A percentile compares a stretch with the other conserved stretches of the same genome.
These are phyloP conservation scores for Lentinula lateritia DNA, from an alignment of 768 basidiomycete genomes.

Conservation along the genomic window DNA sequence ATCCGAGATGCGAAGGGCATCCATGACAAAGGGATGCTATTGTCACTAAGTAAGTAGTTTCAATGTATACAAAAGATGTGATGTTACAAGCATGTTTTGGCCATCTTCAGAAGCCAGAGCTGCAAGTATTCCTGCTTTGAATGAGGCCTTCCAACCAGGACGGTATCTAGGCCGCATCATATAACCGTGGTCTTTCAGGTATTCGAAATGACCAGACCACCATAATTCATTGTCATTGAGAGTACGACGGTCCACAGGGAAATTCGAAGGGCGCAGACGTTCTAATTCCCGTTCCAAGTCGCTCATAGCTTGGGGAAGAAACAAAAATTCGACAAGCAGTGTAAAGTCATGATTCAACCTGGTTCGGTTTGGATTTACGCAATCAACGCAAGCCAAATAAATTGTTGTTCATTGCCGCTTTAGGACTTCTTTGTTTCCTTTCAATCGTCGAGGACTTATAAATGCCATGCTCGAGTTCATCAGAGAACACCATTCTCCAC, in stretches of 20 bases:
- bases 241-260: too few species aligned
- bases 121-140: not conserved
- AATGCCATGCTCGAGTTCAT: too few species aligned
- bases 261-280: not conserved
- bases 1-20: constrained; percentile 17
- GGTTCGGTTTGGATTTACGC: too few species aligned
- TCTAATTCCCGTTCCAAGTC: not conserved
- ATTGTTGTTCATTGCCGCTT: too few species aligned
- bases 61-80: not conserved
- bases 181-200: constrained; percentile 13
- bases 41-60: not conserved
- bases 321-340: too few species aligned
- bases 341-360: too few species aligned
- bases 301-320: too few species aligned
- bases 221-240: constrained; percentile 4
- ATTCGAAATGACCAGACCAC: constrained; percentile 12
- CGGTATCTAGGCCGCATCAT: constrained; percentile 11
- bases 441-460: too few species aligned
- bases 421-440: too few species aligned
- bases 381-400: too few species aligned
- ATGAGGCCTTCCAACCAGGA: constrained; percentile 16
- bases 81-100: not conserved
- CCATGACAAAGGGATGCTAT: constrained; percentile 4
- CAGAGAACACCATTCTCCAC: too few species aligned
- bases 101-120: not conserved